A percentile compares a stretch with the other conserved stretches of the same genome.
Evolutionary conservation across 208 protist species (phyloP).

Genomic region (Crithidia mellificae): DNA sequence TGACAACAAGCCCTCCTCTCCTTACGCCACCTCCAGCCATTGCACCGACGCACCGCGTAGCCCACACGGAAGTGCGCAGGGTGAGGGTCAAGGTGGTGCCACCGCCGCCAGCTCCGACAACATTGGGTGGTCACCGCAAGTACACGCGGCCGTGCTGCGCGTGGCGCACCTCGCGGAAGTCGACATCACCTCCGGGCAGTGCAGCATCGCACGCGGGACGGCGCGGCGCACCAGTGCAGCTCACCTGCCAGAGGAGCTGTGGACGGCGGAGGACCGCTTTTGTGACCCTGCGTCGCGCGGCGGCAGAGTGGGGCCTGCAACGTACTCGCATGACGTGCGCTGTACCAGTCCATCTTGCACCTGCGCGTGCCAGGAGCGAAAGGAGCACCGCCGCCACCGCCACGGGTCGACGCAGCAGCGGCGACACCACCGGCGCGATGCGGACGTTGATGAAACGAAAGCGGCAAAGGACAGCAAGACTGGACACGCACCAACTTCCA

Average conservation of each 20-base stretch:
- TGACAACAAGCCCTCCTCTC: not conserved
- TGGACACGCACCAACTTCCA: not conserved
- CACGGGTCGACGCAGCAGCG: not conserved
- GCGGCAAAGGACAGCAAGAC: not conserved
- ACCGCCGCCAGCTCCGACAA: too few relatives aligned
- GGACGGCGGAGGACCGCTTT: not conserved
- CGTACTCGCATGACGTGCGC: too few relatives aligned
- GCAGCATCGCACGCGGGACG: constrained; percentile 11
- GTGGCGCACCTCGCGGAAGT: constrained; percentile 50
- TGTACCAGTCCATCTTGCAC: too few relatives aligned
- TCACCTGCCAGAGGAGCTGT: constrained; percentile 16
- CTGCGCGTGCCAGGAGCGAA: not conserved
- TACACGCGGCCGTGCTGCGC: constrained; percentile 32
- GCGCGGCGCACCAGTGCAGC: constrained; percentile 18
- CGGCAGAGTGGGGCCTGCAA: too few relatives aligned
- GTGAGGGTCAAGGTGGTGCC: too few relatives aligned
- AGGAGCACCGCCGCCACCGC: not conserved
- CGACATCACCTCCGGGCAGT: constrained; percentile 57
- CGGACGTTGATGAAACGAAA: not conserved
- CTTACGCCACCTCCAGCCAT: not conserved
- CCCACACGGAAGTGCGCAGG: not conserved
- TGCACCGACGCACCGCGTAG: not conserved
- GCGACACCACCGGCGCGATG: not conserved
- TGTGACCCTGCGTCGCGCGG: too few relatives aligned
- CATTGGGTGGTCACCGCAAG: constrained; percentile 16